Percentiles rank a stretch among this genome's conserved stretches.
phyloP scores from a whole-genome alignment of 371 early-diverging fungal species.

The Sporodiniella umbellata region DNA sequence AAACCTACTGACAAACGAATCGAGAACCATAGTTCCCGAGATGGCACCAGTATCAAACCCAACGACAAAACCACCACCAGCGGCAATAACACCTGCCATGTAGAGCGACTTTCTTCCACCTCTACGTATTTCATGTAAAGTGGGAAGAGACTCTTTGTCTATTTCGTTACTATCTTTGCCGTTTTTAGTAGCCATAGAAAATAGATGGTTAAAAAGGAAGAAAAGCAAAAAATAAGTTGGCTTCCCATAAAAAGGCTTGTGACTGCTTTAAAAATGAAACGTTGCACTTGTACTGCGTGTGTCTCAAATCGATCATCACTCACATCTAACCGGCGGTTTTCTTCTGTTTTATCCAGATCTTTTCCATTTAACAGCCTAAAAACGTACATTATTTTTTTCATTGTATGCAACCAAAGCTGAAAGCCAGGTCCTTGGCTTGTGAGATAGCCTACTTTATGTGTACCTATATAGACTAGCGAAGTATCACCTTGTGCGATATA shows the following conservation, averaged over 20 bases:
- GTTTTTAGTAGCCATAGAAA: slow-evolving; percentile 7
- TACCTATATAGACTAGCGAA: too few relatives aligned
- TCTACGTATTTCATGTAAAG: slow-evolving; percentile 6
- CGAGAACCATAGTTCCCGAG: slow-evolving; percentile 15
- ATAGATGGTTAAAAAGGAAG: background rate
- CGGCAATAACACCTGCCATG: slow-evolving; percentile 18
- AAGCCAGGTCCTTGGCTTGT: too few relatives aligned
- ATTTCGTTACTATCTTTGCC: background rate
- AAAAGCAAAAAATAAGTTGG: background rate
- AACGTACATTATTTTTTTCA: too few relatives aligned
- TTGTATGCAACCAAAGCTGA: too few relatives aligned
- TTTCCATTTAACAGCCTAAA: too few relatives aligned
- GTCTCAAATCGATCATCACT: too few relatives aligned
- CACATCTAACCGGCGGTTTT: too few relatives aligned
- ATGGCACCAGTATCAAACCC: slow-evolving; percentile 21
- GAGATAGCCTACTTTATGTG: too few relatives aligned
- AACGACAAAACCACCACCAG: slow-evolving; percentile 20
- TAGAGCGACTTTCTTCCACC: slow-evolving; percentile 27
- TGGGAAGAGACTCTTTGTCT: slow-evolving; percentile 11
- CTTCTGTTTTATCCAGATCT: too few relatives aligned
- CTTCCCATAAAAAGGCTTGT: background rate
- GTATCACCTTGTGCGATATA: too few relatives aligned
- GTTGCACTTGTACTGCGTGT: background rate
- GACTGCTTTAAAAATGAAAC: too few relatives aligned
- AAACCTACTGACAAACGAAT: slow-evolving; percentile 19